Evolutionary conservation across 2,329 filamentous ascomycete genomes (phyloP).

Genomic region (Daldinia sp.): DNA sequence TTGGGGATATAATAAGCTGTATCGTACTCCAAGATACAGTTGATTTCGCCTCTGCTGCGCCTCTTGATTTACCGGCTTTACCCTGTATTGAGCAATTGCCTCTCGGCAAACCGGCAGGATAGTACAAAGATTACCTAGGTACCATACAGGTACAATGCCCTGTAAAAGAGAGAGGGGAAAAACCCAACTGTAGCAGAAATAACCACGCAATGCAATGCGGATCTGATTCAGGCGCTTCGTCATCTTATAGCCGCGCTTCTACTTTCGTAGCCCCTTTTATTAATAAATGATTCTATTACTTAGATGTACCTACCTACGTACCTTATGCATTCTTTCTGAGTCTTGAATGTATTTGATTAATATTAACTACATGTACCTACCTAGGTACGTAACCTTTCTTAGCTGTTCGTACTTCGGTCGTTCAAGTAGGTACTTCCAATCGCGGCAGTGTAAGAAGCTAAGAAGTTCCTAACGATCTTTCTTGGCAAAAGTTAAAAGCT

Average conservation of each 20-base stretch:
- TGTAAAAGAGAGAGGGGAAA: neutral
- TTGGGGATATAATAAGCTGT: neutral
- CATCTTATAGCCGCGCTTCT: conserved; percentile 19
- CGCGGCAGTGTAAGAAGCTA: no score
- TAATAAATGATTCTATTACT: neutral
- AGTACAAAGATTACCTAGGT: neutral
- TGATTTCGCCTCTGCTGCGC: conserved; percentile 3
- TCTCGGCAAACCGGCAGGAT: conserved; percentile 8
- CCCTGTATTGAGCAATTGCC: neutral
- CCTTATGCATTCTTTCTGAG: no score
- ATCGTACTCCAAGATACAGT: neutral
- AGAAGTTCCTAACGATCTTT: neutral
- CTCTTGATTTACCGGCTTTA: conserved; percentile 3
- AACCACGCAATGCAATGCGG: conserved; percentile 31
- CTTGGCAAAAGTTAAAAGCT: neutral
- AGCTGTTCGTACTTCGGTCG: neutral
- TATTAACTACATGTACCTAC: no score
- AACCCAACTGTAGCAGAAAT: neutral
- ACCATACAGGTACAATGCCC: neutral
- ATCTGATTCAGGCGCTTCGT: conserved; percentile 36
- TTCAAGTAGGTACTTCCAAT: no score
- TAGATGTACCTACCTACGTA: no score
- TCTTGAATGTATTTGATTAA: no score
- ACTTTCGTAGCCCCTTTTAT: neutral
- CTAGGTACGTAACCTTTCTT: neutral